Evolutionary conservation across 257 asterid species (phyloP).

Genomic region (Solanum appendiculatum): DNA sequence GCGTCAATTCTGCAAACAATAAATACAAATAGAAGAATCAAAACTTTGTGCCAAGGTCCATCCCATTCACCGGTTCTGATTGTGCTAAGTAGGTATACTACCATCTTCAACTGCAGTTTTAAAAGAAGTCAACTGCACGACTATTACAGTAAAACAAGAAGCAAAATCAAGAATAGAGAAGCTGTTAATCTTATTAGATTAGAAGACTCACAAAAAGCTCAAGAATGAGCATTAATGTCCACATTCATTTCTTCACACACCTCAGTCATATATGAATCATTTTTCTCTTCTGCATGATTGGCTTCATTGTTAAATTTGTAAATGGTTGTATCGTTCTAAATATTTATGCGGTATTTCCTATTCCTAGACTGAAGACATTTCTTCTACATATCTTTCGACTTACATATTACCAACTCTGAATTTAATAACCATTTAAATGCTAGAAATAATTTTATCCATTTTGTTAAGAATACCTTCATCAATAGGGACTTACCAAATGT

Average conservation of each 20-base stretch:
- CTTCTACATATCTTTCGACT: too few relatives aligned
- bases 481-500: neutral
- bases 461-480: too few relatives aligned
- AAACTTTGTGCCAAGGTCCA: too few relatives aligned
- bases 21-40: too few relatives aligned
- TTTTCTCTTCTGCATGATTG: slow-evolving; percentile 10
- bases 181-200: slow-evolving; percentile 19
- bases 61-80: too few relatives aligned
- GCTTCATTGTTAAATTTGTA: slow-evolving; percentile 16
- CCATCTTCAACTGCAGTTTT: slow-evolving; percentile 7
- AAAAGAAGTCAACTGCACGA: slow-evolving; percentile 14
- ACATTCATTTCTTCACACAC: slow-evolving; percentile 21
- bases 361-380: slow-evolving; percentile 6
- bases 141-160: slow-evolving; percentile 9
- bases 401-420: too few relatives aligned
- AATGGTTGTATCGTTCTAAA: slow-evolving; percentile 14
- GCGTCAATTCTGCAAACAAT: too few relatives aligned
- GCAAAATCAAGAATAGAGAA: neutral
- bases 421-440: too few relatives aligned
- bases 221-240: slow-evolving; percentile 11
- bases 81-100: too few relatives aligned
- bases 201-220: slow-evolving; percentile 22
- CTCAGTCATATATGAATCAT: slow-evolving; percentile 18
- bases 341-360: slow-evolving; percentile 11
- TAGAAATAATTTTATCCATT: too few relatives aligned